phyloP scores from a whole-genome alignment of 495 filamentous ascomycete species.

The Penicillium roqueforti region DNA sequence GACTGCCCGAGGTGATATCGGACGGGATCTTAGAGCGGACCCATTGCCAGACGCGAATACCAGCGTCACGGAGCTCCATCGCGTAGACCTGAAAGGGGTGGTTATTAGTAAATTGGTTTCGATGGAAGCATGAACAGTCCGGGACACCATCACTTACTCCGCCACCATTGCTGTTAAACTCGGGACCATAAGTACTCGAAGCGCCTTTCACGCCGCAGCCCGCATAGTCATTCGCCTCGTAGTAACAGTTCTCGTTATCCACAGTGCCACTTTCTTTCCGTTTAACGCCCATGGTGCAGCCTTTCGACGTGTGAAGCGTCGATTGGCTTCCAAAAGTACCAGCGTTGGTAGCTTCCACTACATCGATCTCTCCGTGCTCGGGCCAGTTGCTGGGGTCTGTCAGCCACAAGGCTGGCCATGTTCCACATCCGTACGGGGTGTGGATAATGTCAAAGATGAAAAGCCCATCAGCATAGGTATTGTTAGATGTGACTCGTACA shows the following conservation, averaged over 20 bases:
- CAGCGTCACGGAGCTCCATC: slow-evolving; percentile 33
- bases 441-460: slow-evolving; percentile 46
- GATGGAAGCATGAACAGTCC: not conserved
- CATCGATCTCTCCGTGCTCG: slow-evolving; percentile 38
- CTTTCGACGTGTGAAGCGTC: slow-evolving; percentile 33
- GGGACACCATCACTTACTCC: slow-evolving; percentile 21
- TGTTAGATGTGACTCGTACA: slow-evolving; percentile 44
- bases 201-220: slow-evolving; percentile 37
- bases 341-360: slow-evolving; percentile 35
- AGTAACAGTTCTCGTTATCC: slow-evolving; percentile 17
- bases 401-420: slow-evolving; percentile 54
- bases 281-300: slow-evolving; percentile 37
- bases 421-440: slow-evolving; percentile 40
- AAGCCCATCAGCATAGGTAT: slow-evolving; percentile 41
- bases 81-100: slow-evolving; percentile 25
- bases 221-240: slow-evolving; percentile 25
- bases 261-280: slow-evolving; percentile 32
- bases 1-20: slow-evolving; percentile 26
- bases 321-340: slow-evolving; percentile 29
- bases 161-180: slow-evolving; percentile 37
- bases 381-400: slow-evolving; percentile 54
- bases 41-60: slow-evolving; percentile 43
- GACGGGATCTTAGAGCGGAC: slow-evolving; percentile 28
- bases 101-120: not conserved
- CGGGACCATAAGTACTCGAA: slow-evolving; percentile 30